Evolutionary conservation across 768 basidiomycete species (phyloP).

Genomic region (Suillus bovinus): DNA sequence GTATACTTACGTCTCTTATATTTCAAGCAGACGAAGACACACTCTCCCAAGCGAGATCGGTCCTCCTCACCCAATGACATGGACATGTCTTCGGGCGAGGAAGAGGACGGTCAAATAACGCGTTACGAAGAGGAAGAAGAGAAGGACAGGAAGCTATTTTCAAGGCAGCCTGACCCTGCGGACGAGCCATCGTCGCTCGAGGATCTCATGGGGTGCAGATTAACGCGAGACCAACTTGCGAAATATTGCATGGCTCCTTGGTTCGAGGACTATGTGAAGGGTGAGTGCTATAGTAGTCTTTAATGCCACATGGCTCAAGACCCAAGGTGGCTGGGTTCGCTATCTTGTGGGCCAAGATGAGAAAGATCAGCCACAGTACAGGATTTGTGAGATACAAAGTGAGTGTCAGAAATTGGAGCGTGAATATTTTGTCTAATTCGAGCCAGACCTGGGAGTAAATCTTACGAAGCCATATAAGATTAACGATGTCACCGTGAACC

Average conservation of each 20-base stretch:
- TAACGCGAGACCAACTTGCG: constrained; percentile 72
- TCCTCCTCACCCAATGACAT: constrained; percentile 85
- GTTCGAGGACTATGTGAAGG: constrained; percentile 83
- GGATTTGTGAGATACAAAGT: constrained; percentile 82
- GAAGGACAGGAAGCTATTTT: constrained; percentile 52
- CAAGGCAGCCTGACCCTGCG: constrained; percentile 40
- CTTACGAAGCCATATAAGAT: constrained; percentile 69
- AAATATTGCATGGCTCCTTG: constrained; percentile 75
- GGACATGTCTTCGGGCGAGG: constrained; percentile 79
- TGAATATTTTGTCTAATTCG: constrained; percentile 13
- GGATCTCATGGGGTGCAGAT: constrained; percentile 60
- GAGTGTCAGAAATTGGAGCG: constrained; percentile 31
- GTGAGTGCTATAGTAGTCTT: constrained; percentile 38
- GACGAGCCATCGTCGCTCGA: constrained; percentile 51
- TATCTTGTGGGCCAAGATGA: constrained; percentile 70
- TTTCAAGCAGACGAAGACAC: constrained; percentile 42
- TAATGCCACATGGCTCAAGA: constrained; percentile 11
- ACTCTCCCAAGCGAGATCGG: constrained; percentile 67
- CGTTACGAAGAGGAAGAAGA: constrained; percentile 76
- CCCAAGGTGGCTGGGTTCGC: constrained; percentile 80
- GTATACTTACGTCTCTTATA: constrained; percentile 14
- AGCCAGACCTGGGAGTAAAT: constrained; percentile 52
- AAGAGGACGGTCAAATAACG: constrained; percentile 75
- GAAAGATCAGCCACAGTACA: constrained; percentile 60
- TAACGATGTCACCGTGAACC: constrained; percentile 62